Evolutionary conservation across 805 yeast genomes (phyloP), one percentile per base, ranked within the genome.

Genomic region (Lipomyces anomalus): DNA sequence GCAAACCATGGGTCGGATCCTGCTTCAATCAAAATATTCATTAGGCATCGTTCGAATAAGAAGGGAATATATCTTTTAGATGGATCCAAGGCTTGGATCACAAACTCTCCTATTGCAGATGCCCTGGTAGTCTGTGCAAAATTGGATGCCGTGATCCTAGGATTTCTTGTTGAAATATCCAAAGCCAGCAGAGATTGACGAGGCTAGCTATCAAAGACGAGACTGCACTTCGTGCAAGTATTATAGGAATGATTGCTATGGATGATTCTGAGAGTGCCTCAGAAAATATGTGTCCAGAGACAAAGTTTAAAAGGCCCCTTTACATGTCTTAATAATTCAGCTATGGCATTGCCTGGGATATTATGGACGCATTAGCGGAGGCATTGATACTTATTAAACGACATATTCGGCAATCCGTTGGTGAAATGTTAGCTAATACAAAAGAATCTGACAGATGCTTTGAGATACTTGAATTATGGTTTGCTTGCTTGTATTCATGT

Each of bases 1-100:
- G 54, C 80, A 57, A 78, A 78, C 54, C 82, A 78, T 57, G 79
- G 79, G 48, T 75, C 80, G 21, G 78, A 76, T 55, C 80, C 79
- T 35, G 74, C 69, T 5, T 75, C 79, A 43, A 71, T 75, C 70
- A 79, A 75, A 63, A 76, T 80, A 32, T 66, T 68, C 22, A 79
- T 79, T 24, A 64, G 59, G 37, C 62, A 57, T 11, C 73, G 69
- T 46, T 71, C 73, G 13, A 61, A 67, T 30, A 69, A 69, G 53
- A 47, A 64, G 52, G 72, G 69, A 23, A 70, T 66, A 16, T 68
- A 66, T 45, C 56, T 69, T 13, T 61, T 69, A 26, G 58, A 58
- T 30, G 73, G 73, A 5, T 62, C 71, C 35, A 69, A 69, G 55
- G 68, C 59, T 41, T 69, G 73, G 73, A 69, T 69, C 61, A 69